Conservation (phyloP, 139 green algal genomes). For the Tetratostichococcus sp. region DNA sequence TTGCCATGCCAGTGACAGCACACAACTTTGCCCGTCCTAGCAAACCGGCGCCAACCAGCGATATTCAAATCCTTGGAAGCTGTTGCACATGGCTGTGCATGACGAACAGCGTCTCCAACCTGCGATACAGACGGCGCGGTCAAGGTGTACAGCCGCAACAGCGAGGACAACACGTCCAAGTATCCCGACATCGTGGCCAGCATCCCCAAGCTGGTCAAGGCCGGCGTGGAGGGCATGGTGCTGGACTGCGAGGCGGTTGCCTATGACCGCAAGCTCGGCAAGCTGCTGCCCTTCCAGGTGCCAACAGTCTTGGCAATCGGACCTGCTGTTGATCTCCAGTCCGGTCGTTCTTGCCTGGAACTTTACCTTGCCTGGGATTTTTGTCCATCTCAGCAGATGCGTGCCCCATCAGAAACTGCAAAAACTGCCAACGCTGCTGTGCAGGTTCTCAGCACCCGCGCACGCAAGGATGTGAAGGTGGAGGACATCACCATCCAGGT, state of each 20-base stretch:
- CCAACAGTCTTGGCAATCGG: neutral
- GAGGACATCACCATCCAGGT: slow-evolving; percentile 81
- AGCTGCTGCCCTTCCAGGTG: slow-evolving; percentile 95
- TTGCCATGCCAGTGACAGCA: no score
- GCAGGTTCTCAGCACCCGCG: slow-evolving; percentile 82
- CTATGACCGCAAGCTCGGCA: slow-evolving; percentile 65
- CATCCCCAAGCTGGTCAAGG: slow-evolving; percentile 50
- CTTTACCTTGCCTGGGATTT: no score
- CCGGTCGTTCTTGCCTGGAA: no score
- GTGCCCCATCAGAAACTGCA: no score
- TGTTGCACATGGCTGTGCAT: no score
- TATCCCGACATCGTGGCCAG: slow-evolving; percentile 85
- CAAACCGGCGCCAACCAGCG: neutral
- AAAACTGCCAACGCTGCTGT: neutral
- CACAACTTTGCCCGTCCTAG: neutral
- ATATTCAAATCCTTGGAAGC: no score
- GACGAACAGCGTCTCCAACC: slow-evolving; percentile 21
- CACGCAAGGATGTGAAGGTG: slow-evolving; percentile 85
- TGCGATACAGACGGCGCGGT: slow-evolving; percentile 60
- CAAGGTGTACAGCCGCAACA: slow-evolving; percentile 71
- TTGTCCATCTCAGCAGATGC: no score
- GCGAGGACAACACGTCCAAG: slow-evolving; percentile 90
- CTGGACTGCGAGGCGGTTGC: slow-evolving; percentile 92
- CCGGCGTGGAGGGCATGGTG: slow-evolving; percentile 64
- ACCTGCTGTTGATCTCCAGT: neutral